These are phyloP conservation scores for Erodium moschatum DNA, from an alignment of 441 rosid species.

Conservation along the genomic window DNA sequence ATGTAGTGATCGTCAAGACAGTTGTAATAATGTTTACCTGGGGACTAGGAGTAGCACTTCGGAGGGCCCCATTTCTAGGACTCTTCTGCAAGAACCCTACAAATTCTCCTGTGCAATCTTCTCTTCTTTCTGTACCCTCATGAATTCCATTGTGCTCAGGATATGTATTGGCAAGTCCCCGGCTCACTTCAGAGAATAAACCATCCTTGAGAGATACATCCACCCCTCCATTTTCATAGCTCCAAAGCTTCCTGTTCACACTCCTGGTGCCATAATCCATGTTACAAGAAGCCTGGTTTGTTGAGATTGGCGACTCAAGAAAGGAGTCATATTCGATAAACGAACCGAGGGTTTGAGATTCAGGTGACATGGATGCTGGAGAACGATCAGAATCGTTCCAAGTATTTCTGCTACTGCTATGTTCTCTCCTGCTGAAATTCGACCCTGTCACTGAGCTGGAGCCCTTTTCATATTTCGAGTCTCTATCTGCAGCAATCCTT, in stretches of 20 bases:
- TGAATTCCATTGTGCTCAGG: constrained; percentile 30
- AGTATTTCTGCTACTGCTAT: constrained; percentile 25
- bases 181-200: constrained; percentile 42
- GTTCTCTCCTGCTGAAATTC: constrained; percentile 46
- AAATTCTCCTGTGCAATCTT: constrained; percentile 42
- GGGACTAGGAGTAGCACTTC: constrained; percentile 67
- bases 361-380: constrained; percentile 56
- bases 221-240: constrained; percentile 51
- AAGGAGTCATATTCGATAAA: constrained; percentile 57
- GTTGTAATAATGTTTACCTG: constrained; percentile 39
- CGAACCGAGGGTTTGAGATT: constrained; percentile 69
- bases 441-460: constrained; percentile 37
- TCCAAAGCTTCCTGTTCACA: constrained; percentile 65
- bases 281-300: constrained; percentile 36
- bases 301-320: constrained; percentile 54
- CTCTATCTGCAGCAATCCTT: constrained; percentile 44
- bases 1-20: constrained; percentile 4
- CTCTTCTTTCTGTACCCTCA: constrained; percentile 33
- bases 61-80: constrained; percentile 31
- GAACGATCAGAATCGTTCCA: constrained; percentile 31
- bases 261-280: constrained; percentile 46
- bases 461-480: constrained; percentile 43
- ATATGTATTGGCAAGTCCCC: constrained; percentile 37
- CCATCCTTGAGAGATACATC: constrained; percentile 87
- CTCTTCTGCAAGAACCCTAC: constrained; percentile 47